A percentile compares a stretch with the other conserved stretches of the same genome.
These are phyloP conservation scores for Colletotrichum eleusines DNA, from an alignment of 2,329 filamentous ascomycete genomes.

Conservation along the genomic window DNA sequence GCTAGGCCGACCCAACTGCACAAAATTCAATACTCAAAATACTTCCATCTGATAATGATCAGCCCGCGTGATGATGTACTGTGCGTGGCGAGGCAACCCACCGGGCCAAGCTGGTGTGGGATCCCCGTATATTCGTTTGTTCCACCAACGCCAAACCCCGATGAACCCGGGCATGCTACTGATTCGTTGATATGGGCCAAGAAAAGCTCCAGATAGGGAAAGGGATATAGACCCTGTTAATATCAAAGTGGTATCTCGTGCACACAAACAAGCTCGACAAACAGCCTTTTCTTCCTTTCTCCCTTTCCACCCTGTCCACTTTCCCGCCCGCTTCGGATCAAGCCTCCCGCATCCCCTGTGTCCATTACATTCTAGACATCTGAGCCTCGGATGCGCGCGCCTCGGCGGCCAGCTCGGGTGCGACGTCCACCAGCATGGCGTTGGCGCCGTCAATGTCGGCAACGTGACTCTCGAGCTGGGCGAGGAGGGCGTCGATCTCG, in stretches of 20 bases:
- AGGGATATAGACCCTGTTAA: neutral
- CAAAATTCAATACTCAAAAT: neutral
- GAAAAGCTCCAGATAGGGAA: neutral
- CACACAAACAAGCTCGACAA: neutral
- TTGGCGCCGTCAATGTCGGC: conserved; percentile 68
- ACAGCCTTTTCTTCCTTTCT: neutral
- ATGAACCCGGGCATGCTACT: neutral
- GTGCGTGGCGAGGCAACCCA: neutral
- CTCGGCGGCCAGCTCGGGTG: conserved; percentile 63
- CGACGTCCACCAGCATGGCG: conserved; percentile 59
- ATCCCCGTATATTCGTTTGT: too few species aligned
- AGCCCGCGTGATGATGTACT: neutral
- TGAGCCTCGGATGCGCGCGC: conserved; percentile 59
- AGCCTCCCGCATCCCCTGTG: too few species aligned
- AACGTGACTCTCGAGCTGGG: conserved; percentile 62
- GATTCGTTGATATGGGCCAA: neutral
- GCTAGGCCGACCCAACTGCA: neutral
- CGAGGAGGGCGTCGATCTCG: conserved; percentile 66
- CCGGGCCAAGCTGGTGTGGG: neutral
- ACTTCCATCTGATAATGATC: neutral
- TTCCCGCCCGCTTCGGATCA: neutral
- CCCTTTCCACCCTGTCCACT: neutral
- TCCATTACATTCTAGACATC: conserved; percentile 47
- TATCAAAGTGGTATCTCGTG: conserved; percentile 12
- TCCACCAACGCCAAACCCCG: too few species aligned